Conservation (phyloP, 2,329 filamentous ascomycete species). For the Fusarium sp. region DNA sequence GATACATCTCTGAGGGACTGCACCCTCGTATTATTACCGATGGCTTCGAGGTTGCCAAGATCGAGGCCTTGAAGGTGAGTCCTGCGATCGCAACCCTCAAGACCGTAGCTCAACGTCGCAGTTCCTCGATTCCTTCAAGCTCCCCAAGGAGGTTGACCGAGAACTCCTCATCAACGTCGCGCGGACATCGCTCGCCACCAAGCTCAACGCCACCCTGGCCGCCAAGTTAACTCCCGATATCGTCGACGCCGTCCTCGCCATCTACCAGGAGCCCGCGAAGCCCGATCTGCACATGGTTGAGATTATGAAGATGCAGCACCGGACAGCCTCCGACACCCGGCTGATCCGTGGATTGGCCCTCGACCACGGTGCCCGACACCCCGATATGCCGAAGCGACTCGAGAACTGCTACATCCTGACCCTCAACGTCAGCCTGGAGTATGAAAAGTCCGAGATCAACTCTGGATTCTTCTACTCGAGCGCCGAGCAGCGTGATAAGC, state of each 20-base stretch:
- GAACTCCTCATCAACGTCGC: constrained; percentile 94
- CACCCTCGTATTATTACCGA: constrained; percentile 97
- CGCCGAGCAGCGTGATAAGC: constrained; percentile 95
- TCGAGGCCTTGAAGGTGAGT: constrained; percentile 81
- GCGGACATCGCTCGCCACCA: constrained; percentile 91
- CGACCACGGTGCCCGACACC: constrained; percentile 94
- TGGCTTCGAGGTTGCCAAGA: constrained; percentile 96
- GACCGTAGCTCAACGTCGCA: constrained; percentile 48
- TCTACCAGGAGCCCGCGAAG: constrained; percentile 87
- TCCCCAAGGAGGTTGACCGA: constrained; percentile 85
- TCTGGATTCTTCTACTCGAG: constrained; percentile 98
- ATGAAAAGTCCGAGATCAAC: constrained; percentile 99
- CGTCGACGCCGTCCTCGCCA: constrained; percentile 93
- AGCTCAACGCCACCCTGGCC: constrained; percentile 88
- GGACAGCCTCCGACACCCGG: constrained; percentile 93
- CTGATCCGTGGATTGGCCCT: constrained; percentile 91
- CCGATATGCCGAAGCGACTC: constrained; percentile 96
- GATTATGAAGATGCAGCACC: constrained; percentile 99
- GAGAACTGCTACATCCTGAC: constrained; percentile 96
- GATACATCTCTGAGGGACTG: constrained; percentile 95
- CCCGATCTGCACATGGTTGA: constrained; percentile 99
- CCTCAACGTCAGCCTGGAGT: constrained; percentile 95
- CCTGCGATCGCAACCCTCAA: background rate
- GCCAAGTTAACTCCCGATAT: constrained; percentile 93
- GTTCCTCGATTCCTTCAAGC: constrained; percentile 95